Evolutionary conservation across 2,329 filamentous ascomycete genomes (phyloP).

Genomic region (Taxawa tesnikishii): DNA sequence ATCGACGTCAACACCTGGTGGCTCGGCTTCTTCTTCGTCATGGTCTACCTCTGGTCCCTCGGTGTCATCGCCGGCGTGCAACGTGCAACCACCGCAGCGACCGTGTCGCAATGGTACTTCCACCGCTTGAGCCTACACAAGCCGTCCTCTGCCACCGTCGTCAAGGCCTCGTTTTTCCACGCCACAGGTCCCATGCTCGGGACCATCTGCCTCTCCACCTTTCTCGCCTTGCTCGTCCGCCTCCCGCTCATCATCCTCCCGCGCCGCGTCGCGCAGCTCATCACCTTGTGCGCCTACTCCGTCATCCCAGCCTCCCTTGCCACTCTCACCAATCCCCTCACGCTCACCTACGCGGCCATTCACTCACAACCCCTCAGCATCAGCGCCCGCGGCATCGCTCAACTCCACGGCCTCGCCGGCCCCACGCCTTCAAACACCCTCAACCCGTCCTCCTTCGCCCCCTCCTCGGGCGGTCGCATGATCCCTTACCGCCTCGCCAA

Average conservation of each 20-base stretch:
- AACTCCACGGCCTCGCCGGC: constrained; percentile 69
- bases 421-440: constrained; percentile 60
- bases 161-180: constrained; percentile 71
- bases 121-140: constrained; percentile 73
- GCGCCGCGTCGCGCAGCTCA: constrained; percentile 54
- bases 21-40: constrained; percentile 80
- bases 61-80: constrained; percentile 81
- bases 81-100: constrained; percentile 81
- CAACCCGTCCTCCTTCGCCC: constrained; percentile 25
- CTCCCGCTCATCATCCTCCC: constrained; percentile 79
- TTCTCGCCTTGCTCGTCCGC: constrained; percentile 68
- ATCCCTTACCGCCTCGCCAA: constrained; percentile 85
- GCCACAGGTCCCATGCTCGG: constrained; percentile 80
- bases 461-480: constrained; percentile 35
- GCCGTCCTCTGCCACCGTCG: constrained; percentile 67
- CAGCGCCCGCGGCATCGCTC: constrained; percentile 66
- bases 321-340: constrained; percentile 78
- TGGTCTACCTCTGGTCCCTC: constrained; percentile 93
- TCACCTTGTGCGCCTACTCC: constrained; percentile 62
- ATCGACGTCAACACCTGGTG: constrained; percentile 88
- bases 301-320: constrained; percentile 77
- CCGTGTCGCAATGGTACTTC: constrained; percentile 98
- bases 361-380: constrained; percentile 73
- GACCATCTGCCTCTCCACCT: constrained; percentile 77
- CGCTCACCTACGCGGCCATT: constrained; percentile 85